Evolutionary conservation across 2,329 filamentous ascomycete species (phyloP), one percentile per base, ranked within the genome.

Genomic region (Monilinia fructicola): DNA sequence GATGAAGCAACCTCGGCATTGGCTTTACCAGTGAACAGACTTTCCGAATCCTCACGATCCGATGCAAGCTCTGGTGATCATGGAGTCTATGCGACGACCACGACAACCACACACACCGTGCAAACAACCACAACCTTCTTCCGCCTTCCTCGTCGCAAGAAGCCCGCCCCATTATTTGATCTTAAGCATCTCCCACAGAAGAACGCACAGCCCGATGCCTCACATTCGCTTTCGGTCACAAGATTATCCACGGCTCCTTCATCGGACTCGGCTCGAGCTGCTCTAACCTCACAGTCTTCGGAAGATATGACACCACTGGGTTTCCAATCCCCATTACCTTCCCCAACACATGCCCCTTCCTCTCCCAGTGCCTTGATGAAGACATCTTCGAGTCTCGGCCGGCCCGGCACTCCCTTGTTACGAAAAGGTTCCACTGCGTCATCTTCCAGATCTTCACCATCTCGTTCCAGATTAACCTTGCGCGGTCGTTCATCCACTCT

Each of bases 21-120:
- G 67, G 86, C 87, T 10, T 81, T 90, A 26, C 86, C 88, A 14
- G 80, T 86, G 40, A 84, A 85, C 69, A 83, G 91, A 52, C 79
- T 90, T 38, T 95, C 91, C 6, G 94, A 97, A 74, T 97, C 94
- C 1, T 97, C 93, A 2, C 86, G 91, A 71, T 97, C 94, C 38
- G 93, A 97, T 77, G 90, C 86, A 54, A 96, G 91, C 78, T 91
- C 89, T 21, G 87, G 84, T 53, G 89, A 93, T 73, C 84, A 84
- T 71, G 81, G 82, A 52, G 79, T 86, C 60, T 85, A 85, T 77
- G 84, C 82, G 59, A 84, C 80, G 70, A 84, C 80, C 56, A 85
- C 83, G 64, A 88, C 83, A 54, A 88, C 86, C 9, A 89, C 87
- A 14, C 86, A 90, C 69, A 87, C 84, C 12, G 80, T 84, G 18